These are phyloP conservation scores for Neonectria neomacrospora DNA, from an alignment of 2,329 filamentous ascomycete species.

Conservation along the genomic window DNA sequence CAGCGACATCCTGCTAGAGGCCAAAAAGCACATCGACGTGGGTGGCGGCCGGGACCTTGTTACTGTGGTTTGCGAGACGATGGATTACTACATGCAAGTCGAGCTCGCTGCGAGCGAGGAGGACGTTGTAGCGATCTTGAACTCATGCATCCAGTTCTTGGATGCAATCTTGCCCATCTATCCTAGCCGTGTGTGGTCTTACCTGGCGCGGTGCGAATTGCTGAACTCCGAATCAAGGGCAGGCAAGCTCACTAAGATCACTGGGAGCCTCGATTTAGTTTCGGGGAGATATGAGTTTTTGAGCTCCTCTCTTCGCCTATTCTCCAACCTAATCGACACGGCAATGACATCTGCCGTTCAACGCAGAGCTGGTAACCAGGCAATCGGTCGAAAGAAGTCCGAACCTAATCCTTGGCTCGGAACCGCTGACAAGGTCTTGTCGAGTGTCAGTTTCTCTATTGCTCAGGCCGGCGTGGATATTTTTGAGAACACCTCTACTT, in stretches of 20 bases:
- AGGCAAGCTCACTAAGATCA: constrained; percentile 80
- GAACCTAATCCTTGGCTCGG: constrained; percentile 71
- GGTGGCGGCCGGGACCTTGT: constrained; percentile 78
- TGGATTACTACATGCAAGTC: constrained; percentile 76
- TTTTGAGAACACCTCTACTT: constrained; percentile 85
- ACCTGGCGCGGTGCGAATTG: constrained; percentile 82
- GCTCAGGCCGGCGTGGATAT: constrained; percentile 82
- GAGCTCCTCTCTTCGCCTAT: constrained; percentile 76
- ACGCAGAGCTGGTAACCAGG: constrained; percentile 67
- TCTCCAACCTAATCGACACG: constrained; percentile 80
- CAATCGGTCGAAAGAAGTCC: constrained; percentile 57
- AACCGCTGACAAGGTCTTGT: constrained; percentile 81
- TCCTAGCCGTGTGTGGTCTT: constrained; percentile 90
- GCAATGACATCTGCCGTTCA: constrained; percentile 76
- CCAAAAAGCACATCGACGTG: constrained; percentile 60
- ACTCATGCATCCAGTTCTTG: constrained; percentile 82
- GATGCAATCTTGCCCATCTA: constrained; percentile 77
- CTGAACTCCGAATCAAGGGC: constrained; percentile 80
- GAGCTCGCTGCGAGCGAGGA: constrained; percentile 67
- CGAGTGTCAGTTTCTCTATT: constrained; percentile 76
- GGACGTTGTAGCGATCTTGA: constrained; percentile 72
- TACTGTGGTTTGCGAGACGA: constrained; percentile 82
- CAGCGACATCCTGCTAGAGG: constrained; percentile 64
- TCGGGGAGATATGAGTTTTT: constrained; percentile 82
- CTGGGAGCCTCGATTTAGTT: constrained; percentile 84